Conservation (phyloP, 2,329 filamentous ascomycete species). For the Clathrospora elynae region DNA sequence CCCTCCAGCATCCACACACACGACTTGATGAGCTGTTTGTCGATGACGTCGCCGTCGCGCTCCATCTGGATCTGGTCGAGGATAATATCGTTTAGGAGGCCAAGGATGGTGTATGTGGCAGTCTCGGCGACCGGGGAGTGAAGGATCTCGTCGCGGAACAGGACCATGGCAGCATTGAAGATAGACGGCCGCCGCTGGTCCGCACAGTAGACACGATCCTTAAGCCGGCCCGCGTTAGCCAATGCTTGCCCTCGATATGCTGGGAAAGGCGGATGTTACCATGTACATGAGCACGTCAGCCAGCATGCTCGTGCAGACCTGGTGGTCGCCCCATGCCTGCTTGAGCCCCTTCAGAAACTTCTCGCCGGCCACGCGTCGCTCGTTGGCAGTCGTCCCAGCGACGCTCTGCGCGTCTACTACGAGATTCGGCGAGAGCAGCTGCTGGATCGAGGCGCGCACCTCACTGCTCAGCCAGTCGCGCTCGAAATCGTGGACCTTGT, state of each 20-base stretch:
- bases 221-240: constrained; percentile 23
- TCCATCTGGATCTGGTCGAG: constrained; percentile 94
- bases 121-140: constrained; percentile 58
- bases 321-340: constrained; percentile 84
- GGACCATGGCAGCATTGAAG: constrained; percentile 79
- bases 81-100: constrained; percentile 79
- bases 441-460: constrained; percentile 72
- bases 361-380: constrained; percentile 80
- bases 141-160: constrained; percentile 87
- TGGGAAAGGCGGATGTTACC: constrained; percentile 50
- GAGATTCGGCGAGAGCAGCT: constrained; percentile 72
- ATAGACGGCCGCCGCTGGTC: constrained; percentile 78
- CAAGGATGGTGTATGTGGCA: constrained; percentile 63
- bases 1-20: constrained; percentile 89
- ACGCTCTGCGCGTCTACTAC: constrained; percentile 58
- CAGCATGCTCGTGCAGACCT: constrained; percentile 93
- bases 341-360: constrained; percentile 78
- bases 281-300: constrained; percentile 98
- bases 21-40: constrained; percentile 78
- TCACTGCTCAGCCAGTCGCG: constrained; percentile 76
- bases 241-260: constrained; percentile 4
- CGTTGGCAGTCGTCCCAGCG: constrained; percentile 69
- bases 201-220: constrained; percentile 80
- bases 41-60: constrained; percentile 84
- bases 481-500: constrained; percentile 79